These are phyloP conservation scores for Cladosporium sp. DNA, from an alignment of 2,329 filamentous ascomycete genomes.

Conservation along the genomic window DNA sequence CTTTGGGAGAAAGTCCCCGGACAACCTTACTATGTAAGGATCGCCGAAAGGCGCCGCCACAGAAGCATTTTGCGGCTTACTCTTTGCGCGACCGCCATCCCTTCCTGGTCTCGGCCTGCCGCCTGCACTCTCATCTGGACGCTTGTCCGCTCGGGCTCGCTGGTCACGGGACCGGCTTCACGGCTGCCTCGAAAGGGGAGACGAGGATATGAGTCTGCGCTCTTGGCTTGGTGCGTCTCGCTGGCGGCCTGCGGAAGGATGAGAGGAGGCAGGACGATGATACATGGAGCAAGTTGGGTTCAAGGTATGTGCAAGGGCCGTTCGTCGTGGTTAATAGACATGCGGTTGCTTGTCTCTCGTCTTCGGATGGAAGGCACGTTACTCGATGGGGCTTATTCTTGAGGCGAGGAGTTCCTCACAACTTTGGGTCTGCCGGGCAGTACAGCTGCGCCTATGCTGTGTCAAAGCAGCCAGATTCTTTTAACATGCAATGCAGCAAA, in stretches of 20 bases:
- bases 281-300: constrained; percentile 37
- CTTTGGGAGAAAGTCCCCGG: constrained; percentile 99
- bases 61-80: constrained; percentile 85
- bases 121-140: constrained; percentile 45
- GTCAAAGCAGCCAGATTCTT: constrained; percentile 64
- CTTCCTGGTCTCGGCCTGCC: constrained; percentile 47
- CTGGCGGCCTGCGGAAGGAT: constrained; percentile 30
- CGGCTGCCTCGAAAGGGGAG: constrained; percentile 41
- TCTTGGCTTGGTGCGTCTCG: constrained; percentile 31
- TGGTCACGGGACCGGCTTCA: constrained; percentile 43
- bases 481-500: constrained; percentile 25
- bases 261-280: constrained; percentile 34
- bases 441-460: constrained; percentile 47
- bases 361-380: constrained; percentile 52
- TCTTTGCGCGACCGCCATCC: constrained; percentile 55
- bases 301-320: constrained; percentile 54
- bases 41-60: constrained; percentile 99
- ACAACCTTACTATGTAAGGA: constrained; percentile 60
- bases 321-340: constrained; percentile 97
- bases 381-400: constrained; percentile 99
- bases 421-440: constrained; percentile 42
- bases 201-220: constrained; percentile 88
- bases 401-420: constrained; percentile 76
- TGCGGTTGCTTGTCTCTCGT: constrained; percentile 73
- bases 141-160: constrained; percentile 32